phyloP scores from a whole-genome alignment of 306 rosid genomes.

The Gillenia trifoliata region DNA sequence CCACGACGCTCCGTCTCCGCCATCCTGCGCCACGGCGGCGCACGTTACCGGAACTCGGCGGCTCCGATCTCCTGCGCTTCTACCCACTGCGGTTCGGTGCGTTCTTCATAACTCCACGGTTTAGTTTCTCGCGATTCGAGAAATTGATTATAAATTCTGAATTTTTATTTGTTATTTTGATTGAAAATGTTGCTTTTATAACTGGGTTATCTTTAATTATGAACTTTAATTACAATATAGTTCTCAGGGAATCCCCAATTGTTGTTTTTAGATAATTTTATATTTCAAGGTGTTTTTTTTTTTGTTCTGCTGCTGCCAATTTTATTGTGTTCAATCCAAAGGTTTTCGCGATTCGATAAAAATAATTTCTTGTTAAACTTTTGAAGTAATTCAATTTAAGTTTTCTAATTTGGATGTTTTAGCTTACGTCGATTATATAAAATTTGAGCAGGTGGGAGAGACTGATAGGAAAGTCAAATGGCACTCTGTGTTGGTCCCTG shows the following conservation, averaged over 20 bases:
- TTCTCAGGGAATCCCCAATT: neutral
- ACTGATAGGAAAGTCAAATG: conserved; percentile 38
- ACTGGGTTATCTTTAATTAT: neutral
- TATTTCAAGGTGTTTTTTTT: neutral
- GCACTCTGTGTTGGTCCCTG: conserved; percentile 46
- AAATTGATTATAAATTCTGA: neutral
- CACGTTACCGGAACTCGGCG: conserved; percentile 26
- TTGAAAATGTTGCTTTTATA: neutral
- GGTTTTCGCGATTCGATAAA: neutral
- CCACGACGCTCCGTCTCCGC: conserved; percentile 60
- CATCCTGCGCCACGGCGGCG: conserved; percentile 48
- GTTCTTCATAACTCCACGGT: neutral
- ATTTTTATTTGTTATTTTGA: neutral
- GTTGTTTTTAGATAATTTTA: neutral
- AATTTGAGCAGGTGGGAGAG: conserved; percentile 47
- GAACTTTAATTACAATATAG: neutral
- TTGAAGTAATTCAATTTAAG: neutral
- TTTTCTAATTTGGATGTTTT: neutral
- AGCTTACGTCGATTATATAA: neutral
- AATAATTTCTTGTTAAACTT: neutral
- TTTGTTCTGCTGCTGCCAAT: neutral
- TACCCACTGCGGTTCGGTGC: conserved; percentile 31
- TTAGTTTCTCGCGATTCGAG: neutral
- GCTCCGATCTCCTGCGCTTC: conserved; percentile 43
- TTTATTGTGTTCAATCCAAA: neutral